Percentiles rank a stretch among this genome's conserved stretches.
Conservation (phyloP, 2,329 filamentous ascomycete genomes). For the Catunica adiposa region DNA sequence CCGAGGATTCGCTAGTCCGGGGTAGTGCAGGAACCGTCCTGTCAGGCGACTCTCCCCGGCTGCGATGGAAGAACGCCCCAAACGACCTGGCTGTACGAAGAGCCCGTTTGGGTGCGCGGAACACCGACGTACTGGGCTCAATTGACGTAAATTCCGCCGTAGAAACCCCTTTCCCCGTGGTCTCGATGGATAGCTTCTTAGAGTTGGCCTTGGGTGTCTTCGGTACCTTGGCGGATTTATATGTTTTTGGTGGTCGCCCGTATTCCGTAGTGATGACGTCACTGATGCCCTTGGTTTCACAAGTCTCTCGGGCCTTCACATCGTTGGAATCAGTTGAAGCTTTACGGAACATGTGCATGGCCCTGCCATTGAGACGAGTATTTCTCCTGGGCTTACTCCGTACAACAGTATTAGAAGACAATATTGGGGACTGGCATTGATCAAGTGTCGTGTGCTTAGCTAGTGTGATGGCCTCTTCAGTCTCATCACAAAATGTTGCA, state of each 20-base stretch:
- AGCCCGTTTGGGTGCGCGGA: constrained; percentile 5
- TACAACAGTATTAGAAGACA: not conserved
- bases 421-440: not conserved
- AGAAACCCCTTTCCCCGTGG: not conserved
- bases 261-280: not conserved
- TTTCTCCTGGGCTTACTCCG: not conserved
- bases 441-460: not conserved
- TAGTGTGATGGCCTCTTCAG: constrained; percentile 4
- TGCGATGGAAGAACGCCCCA: constrained; percentile 12
- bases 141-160: not conserved
- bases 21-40: constrained; percentile 1
- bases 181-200: not conserved
- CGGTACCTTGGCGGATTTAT: not conserved
- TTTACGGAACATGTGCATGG: not conserved
- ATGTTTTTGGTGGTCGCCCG: not conserved
- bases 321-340: not conserved
- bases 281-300: not conserved
- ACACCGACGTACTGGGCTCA: not conserved
- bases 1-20: not conserved
- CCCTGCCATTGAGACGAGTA: not conserved
- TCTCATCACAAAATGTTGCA: constrained; percentile 2
- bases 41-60: not conserved
- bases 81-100: constrained; percentile 11
- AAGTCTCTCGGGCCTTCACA: not conserved
- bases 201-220: not conserved